Conservation (phyloP, 805 yeast species). For the Monosporozyma siamensis region DNA sequence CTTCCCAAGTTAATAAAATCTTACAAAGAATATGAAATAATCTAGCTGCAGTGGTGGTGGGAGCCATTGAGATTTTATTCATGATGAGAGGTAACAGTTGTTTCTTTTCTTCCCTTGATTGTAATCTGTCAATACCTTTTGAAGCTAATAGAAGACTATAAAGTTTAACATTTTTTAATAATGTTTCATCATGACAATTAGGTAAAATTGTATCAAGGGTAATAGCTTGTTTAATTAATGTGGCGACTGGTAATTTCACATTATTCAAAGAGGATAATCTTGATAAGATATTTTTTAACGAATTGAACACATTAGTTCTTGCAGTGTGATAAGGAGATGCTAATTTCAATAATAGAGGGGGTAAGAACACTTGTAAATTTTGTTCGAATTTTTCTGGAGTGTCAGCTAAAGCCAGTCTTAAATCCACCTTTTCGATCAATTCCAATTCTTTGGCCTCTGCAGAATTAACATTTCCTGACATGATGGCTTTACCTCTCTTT, state of each 20-base stretch:
- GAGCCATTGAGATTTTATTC: slow-evolving; percentile 35
- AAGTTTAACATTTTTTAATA: slow-evolving; percentile 41
- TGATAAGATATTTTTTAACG: slow-evolving; percentile 58
- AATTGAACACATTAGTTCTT: slow-evolving; percentile 55
- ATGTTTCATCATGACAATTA: slow-evolving; percentile 21
- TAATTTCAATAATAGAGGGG: slow-evolving; percentile 72
- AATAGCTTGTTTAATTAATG: slow-evolving; percentile 56
- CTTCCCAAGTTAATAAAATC: slow-evolving; percentile 39
- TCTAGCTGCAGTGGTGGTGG: slow-evolving; percentile 41
- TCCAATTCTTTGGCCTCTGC: slow-evolving; percentile 43
- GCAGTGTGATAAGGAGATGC: slow-evolving; percentile 61
- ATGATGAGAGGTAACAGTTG: slow-evolving; percentile 41
- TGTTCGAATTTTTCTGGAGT: slow-evolving; percentile 55
- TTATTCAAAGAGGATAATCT: slow-evolving; percentile 48
- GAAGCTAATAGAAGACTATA: slow-evolving; percentile 60
- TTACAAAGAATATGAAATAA: slow-evolving; percentile 53
- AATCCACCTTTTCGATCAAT: slow-evolving; percentile 68
- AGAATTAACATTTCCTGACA: no score
- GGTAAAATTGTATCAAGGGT: slow-evolving; percentile 31
- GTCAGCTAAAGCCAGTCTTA: slow-evolving; percentile 68
- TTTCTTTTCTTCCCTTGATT: slow-evolving; percentile 26
- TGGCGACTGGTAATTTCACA: slow-evolving; percentile 54
- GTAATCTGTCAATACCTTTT: slow-evolving; percentile 53
- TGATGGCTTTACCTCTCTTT: no score
- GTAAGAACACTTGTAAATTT: slow-evolving; percentile 50